A percentile compares a stretch with the other conserved stretches of the same genome.
Conservation (phyloP, 2,329 filamentous ascomycete species). For the Paraphaeosphaeria minitans region DNA sequence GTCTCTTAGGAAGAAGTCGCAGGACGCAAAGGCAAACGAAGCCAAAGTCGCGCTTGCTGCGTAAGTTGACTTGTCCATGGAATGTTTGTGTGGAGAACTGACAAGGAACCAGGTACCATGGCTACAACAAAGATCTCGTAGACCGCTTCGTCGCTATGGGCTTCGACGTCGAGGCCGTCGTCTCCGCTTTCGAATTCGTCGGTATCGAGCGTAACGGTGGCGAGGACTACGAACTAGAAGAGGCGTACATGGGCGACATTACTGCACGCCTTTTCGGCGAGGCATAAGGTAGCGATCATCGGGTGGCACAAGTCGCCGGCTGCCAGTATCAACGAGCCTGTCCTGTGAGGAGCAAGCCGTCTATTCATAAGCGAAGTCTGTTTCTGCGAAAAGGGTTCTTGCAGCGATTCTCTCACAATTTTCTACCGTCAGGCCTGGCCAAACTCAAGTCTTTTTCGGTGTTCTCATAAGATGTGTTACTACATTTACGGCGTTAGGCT, state of each 20-base stretch:
- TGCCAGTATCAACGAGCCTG: background rate
- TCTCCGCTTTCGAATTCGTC: constrained; percentile 79
- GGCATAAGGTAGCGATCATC: constrained; percentile 52
- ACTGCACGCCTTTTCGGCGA: constrained; percentile 85
- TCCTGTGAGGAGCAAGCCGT: background rate
- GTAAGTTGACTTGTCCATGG: constrained; percentile 45
- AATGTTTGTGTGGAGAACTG: constrained; percentile 26
- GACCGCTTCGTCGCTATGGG: constrained; percentile 89
- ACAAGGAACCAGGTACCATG: constrained; percentile 69
- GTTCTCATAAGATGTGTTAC: constrained; percentile 8
- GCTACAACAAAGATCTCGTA: constrained; percentile 84
- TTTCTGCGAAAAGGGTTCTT: background rate
- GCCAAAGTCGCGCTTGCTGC: constrained; percentile 61
- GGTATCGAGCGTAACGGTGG: constrained; percentile 80
- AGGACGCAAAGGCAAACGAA: constrained; percentile 62
- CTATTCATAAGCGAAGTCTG: background rate
- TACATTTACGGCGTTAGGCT: constrained; percentile 14
- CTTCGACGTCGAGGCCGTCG: constrained; percentile 85
- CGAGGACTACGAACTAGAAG: constrained; percentile 83
- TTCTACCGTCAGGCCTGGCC: constrained; percentile 1
- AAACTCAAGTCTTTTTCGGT: background rate
- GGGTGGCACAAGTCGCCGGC: background rate
- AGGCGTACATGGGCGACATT: constrained; percentile 88
- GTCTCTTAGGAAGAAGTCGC: constrained; percentile 60
- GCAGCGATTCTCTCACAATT: background rate